Conservation (phyloP, 805 yeast genomes). For the Spathaspora boniae region DNA sequence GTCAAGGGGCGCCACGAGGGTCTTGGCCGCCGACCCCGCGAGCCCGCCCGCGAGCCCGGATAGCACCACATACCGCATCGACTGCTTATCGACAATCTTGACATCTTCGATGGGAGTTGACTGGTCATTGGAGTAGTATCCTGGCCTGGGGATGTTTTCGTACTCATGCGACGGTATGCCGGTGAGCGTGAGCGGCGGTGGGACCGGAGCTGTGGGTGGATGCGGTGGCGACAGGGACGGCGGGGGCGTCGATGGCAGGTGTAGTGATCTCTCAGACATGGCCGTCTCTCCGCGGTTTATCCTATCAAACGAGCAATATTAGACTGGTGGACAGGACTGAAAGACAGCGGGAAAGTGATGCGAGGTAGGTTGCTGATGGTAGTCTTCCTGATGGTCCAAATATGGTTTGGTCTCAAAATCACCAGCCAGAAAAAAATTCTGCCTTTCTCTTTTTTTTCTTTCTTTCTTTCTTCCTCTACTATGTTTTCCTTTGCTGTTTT, state of each 20-base stretch:
- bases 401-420: no score
- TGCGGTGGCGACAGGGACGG: not conserved
- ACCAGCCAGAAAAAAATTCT: no score
- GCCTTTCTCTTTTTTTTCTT: no score
- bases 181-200: not conserved
- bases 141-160: conserved; percentile 1
- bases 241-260: not conserved
- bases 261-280: not conserved
- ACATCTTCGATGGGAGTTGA: conserved; percentile 25
- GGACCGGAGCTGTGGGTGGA: conserved; percentile 3
- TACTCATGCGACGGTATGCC: not conserved
- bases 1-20: conserved; percentile 92
- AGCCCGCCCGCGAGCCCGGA: conserved; percentile 93
- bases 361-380: no score
- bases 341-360: no score
- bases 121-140: conserved; percentile 19
- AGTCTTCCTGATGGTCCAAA: no score
- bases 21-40: conserved; percentile 95
- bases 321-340: no score
- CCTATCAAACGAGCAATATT: no score
- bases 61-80: conserved; percentile 72
- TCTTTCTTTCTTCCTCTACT: no score
- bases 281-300: no score
- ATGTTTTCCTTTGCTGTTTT: no score
- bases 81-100: conserved; percentile 56